Evolutionary conservation across 1,284 basidiomycete genomes (phyloP).

Genomic region (Grifola frondosa): DNA sequence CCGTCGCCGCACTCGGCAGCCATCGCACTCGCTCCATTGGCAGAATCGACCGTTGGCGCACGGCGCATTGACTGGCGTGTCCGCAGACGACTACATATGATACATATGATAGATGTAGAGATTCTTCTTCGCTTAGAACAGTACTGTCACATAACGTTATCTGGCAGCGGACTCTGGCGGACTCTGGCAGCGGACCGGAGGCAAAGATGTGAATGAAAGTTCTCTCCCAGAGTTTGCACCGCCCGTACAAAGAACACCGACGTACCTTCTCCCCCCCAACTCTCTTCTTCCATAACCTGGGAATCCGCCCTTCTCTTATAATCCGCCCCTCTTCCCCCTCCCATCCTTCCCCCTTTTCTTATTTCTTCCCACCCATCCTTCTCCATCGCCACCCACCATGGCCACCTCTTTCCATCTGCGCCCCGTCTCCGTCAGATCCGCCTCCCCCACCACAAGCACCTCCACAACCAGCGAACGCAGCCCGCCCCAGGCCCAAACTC

Average conservation of each 20-base stretch:
- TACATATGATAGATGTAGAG: too few species aligned
- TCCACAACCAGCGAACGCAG: slow-evolving; percentile 29
- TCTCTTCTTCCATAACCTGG: too few species aligned
- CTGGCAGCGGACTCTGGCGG: slow-evolving; percentile 24
- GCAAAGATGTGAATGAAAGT: slow-evolving; percentile 3
- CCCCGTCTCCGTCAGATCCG: slow-evolving; percentile 24
- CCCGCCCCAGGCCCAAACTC: slow-evolving; percentile 19
- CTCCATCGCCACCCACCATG: slow-evolving; percentile 13
- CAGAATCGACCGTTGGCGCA: too few species aligned
- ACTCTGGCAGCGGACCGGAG: slow-evolving; percentile 29
- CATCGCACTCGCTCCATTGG: too few species aligned
- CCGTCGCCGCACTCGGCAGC: too few species aligned
- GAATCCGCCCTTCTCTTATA: too few species aligned
- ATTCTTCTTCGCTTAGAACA: too few species aligned
- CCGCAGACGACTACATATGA: too few species aligned
- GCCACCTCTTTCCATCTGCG: slow-evolving; percentile 27
- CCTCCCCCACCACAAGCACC: slow-evolving; percentile 27
- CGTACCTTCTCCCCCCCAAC: slow-evolving; percentile 1
- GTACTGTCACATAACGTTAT: slow-evolving; percentile 21
- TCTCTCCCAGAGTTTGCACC: slow-evolving; percentile 11
- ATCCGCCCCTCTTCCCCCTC: too few species aligned
- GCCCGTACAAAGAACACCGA: slow-evolving; percentile 16
- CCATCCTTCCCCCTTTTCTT: background rate
- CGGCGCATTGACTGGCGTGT: too few species aligned
- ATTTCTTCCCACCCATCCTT: slow-evolving; percentile 8